phyloP scores from a whole-genome alignment of 305 asterid genomes.

The Fraxinus velutina region DNA sequence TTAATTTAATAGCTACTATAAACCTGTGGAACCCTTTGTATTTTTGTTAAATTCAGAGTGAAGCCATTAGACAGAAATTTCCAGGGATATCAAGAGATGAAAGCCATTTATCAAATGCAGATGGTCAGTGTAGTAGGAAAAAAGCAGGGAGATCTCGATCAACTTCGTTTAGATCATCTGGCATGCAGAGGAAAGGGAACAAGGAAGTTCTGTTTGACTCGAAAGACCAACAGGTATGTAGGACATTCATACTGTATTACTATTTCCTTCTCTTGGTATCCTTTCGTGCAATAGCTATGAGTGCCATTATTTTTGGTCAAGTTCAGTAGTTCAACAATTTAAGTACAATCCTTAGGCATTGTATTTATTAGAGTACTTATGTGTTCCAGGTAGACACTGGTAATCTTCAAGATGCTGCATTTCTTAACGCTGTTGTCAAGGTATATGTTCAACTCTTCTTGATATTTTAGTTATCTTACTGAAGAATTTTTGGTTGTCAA shows the following conservation, averaged over 20 bases:
- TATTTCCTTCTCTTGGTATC: neutral
- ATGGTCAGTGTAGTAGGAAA: slow-evolving; percentile 34
- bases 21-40: neutral
- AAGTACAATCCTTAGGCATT: neutral
- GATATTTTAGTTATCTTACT: slow-evolving; percentile 2
- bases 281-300: neutral
- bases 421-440: slow-evolving; percentile 91
- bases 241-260: neutral
- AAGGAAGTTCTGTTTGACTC: slow-evolving; percentile 44
- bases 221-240: slow-evolving; percentile 60
- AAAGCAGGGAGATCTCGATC: slow-evolving; percentile 45
- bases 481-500: slow-evolving; percentile 37
- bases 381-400: slow-evolving; percentile 62
- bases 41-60: slow-evolving; percentile 42
- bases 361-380: slow-evolving; percentile 8
- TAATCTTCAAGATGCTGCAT: slow-evolving; percentile 67
- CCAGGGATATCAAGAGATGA: slow-evolving; percentile 43
- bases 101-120: slow-evolving; percentile 39
- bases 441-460: slow-evolving; percentile 32
- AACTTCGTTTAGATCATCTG: slow-evolving; percentile 41
- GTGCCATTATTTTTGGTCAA: slow-evolving; percentile 20
- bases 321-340: slow-evolving; percentile 13
- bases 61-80: slow-evolving; percentile 39
- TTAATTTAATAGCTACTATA: neutral
- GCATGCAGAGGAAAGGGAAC: slow-evolving; percentile 54